Evolutionary conservation across 2,329 filamentous ascomycete genomes (phyloP).

Genomic region (Rutstroemia sp.): DNA sequence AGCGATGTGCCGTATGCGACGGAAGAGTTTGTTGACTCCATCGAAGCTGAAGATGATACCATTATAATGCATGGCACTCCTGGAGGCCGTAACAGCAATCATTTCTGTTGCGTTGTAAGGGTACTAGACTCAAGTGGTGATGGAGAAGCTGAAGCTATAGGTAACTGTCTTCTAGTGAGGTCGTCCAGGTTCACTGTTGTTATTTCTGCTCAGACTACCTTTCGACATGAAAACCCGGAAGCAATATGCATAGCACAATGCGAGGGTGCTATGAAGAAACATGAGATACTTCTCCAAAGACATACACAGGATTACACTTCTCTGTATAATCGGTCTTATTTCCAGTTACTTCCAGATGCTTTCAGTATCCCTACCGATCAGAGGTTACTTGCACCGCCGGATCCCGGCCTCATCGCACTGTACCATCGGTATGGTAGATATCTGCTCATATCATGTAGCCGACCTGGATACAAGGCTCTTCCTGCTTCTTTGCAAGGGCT

Average conservation of each 20-base stretch:
- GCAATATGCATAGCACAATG: not conserved
- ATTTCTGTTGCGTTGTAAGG: constrained; percentile 29
- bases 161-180: constrained; percentile 32
- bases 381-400: constrained; percentile 18
- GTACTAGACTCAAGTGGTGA: constrained; percentile 19
- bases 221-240: constrained; percentile 27
- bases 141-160: constrained; percentile 25
- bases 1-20: constrained; percentile 35
- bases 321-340: constrained; percentile 24
- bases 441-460: constrained; percentile 32
- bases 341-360: constrained; percentile 26
- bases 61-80: constrained; percentile 34
- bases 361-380: constrained; percentile 25
- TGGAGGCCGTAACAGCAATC: constrained; percentile 29
- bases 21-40: constrained; percentile 36
- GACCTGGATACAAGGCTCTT: constrained; percentile 25
- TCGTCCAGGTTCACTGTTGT: constrained; percentile 31
- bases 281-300: constrained; percentile 19
- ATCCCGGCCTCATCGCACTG: constrained; percentile 22
- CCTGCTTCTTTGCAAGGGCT: constrained; percentile 39
- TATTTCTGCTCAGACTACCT: constrained; percentile 34
- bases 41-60: constrained; percentile 25
- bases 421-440: constrained; percentile 35
- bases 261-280: not conserved
- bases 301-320: constrained; percentile 31